Base-by-base conservation (phyloP, 352 stramenopile species). In the Phytophthora capsici region DNA sequence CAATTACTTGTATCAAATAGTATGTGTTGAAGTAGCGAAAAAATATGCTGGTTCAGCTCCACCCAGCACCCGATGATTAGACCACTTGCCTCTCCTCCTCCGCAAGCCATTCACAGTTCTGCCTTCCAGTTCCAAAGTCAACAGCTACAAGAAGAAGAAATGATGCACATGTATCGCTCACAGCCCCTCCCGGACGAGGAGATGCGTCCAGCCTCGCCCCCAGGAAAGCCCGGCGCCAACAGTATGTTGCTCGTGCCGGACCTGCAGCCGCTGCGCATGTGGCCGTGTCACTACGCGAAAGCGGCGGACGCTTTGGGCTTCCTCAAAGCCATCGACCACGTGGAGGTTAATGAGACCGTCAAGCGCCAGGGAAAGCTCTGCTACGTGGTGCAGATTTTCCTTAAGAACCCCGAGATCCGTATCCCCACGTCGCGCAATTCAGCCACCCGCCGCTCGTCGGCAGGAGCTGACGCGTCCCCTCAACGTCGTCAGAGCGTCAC, bases 321-420 rank as follows among this genome's bases (percentile, higher is more conserved):
- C 56, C 73, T 82, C 34, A 75, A 77, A 40, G 54, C 63, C 34
- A 75, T 84, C 48, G 66, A 84, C 47, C 67, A 60, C 45, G 36
- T 84, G 14, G 73, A 79, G 38, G 63, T 84, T 34, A 61, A 59
- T 44, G 59, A 67, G 38, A 69, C 57, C 16, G 66, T 73, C 51
- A 78, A 75, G 57, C 47, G 69, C 37, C 48, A 78, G 43, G 69
- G 75, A 20, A 63, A 64, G 6, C 48, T 71, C 22, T 57, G 69
- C 48, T 82, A 75, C 55, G 69, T 78, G 17, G 47, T 86, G 47
- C 74, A 68, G 36, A 56, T 86, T 6, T 83, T 77, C 56, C 61
- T 82, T 40, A 75, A 80, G 64, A 78, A 79, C 53, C 61, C 70
- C 12, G 67, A 75, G 28, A 82, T 56, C 43, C 74, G 74, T 30